A percentile compares a stretch with the other conserved stretches of the same genome.
These are phyloP conservation scores for Pseudogymnoascus sp. DNA, from an alignment of 2,329 filamentous ascomycete genomes.

Conservation along the genomic window DNA sequence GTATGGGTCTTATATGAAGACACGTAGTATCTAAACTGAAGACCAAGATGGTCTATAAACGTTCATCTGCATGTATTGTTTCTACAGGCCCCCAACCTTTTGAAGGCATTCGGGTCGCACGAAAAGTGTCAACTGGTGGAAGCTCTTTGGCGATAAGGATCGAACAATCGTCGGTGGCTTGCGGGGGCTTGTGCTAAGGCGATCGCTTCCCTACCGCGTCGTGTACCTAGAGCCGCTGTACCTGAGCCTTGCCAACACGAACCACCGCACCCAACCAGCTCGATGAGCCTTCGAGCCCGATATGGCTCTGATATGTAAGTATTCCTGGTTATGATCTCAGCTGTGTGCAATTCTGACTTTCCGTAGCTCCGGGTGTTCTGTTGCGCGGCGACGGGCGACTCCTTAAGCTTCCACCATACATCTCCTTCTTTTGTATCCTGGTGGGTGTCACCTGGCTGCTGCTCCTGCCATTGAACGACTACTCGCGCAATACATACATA, in stretches of 20 bases:
- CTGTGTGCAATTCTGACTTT: slow-evolving; percentile 4
- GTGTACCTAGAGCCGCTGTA: neutral
- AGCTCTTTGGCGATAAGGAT: neutral
- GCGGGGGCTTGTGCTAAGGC: neutral
- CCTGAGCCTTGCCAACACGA: neutral
- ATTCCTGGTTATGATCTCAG: neutral
- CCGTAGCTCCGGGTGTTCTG: slow-evolving; percentile 48
- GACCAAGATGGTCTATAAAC: neutral
- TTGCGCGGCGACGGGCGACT: slow-evolving; percentile 75
- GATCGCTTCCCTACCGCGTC: neutral
- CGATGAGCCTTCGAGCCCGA: slow-evolving; percentile 4
- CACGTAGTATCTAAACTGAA: neutral
- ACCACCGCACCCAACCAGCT: neutral
- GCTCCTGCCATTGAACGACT: slow-evolving; percentile 79
- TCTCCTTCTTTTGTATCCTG: slow-evolving; percentile 76
- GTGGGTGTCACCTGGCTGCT: slow-evolving; percentile 86
- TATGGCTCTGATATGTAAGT: slow-evolving; percentile 15
- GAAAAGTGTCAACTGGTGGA: neutral
- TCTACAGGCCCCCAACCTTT: no score
- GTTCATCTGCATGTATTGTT: neutral
- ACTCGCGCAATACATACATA: slow-evolving; percentile 89
- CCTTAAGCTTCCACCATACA: slow-evolving; percentile 75
- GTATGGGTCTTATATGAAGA: neutral
- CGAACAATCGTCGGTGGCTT: slow-evolving; percentile 7
- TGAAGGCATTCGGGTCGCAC: neutral